Base-by-base conservation (phyloP, 208 protist species). In the Leptomonas seymouri region DNA sequence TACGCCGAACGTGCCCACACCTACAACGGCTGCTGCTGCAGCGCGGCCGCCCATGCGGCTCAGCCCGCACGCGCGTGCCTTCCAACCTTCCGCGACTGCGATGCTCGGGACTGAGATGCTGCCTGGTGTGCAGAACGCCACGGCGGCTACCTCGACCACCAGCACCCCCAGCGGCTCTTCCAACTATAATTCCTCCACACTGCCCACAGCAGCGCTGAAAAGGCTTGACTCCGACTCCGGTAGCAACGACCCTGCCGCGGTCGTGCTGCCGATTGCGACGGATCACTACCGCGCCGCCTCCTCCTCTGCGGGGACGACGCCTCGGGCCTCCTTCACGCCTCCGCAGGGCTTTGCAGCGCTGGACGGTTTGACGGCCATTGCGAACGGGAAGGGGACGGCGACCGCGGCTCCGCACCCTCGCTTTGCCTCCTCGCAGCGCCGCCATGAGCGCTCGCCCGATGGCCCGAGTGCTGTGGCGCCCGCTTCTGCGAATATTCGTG, bases 61-160 rank as follows among this genome's bases (percentile, higher is more conserved):
- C 31, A 79, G 74, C 36, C 74, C 74, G 11, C 65, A 79, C 41
- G 74, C 74, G 7, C 57, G 55, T 18, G 65, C 74, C 20, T 79
- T 79, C 56, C 55, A 58, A 25, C 74, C 74, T 9, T 39, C 59
- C 20, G 55, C 56, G 20, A 58, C 61, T 20, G 54, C 67, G 45
- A 39, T 57, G 28, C 67, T 42, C 3, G 48, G 44, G 23, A 42
- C 57, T 5, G 56, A 72, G 39, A 46, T 48, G n/a, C 55, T 46
- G 5, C 46, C 56, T 18, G 67, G 56, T 9, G 67, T 64, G 56
- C 67, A 72, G 28, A 36, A 48, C 56, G 67, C 67, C 11, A 39
- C 36, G 18, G 0, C 44, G 6, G 46, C n/a, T 21, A n/a, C n/a
- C 21, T 0, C 67, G 4, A 4, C 67, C 18, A 58, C 18, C 27